Conservation (phyloP, 169 alveolate species). For the Cryptosporidium viatorum region DNA sequence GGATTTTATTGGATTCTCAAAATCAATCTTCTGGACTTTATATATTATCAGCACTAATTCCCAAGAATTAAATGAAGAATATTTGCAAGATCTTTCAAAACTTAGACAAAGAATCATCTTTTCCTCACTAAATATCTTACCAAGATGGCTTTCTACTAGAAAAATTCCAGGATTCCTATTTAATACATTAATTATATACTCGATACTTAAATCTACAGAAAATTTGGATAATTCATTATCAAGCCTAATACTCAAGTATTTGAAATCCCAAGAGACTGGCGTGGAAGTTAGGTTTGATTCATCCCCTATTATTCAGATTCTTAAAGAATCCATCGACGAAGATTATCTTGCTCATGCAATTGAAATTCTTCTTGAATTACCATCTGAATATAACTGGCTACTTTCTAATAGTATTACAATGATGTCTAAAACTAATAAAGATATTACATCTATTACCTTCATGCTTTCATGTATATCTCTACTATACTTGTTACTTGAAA, state of each 20-base stretch:
- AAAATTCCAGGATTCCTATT: slow-evolving; percentile 34
- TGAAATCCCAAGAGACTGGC: neutral
- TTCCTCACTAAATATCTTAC: neutral
- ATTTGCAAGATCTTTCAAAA: neutral
- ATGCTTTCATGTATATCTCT: slow-evolving; percentile 19
- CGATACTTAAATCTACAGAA: neutral
- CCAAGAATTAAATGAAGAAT: neutral
- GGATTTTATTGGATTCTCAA: slow-evolving; percentile 23
- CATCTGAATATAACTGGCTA: slow-evolving; percentile 17
- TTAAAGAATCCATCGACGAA: neutral
- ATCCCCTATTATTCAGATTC: neutral
- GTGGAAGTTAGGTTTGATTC: slow-evolving; percentile 17
- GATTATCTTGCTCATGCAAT: neutral
- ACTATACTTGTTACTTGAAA: slow-evolving; percentile 1
- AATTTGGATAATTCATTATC: neutral
- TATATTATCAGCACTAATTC: neutral
- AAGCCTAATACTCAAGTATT: slow-evolving; percentile 7
- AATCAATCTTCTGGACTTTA: slow-evolving; percentile 27
- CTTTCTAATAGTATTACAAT: slow-evolving; percentile 11
- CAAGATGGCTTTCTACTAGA: slow-evolving; percentile 19
- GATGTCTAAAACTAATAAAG: neutral
- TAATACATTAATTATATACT: slow-evolving; percentile 15
- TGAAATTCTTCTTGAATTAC: neutral
- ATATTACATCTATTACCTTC: slow-evolving; percentile 7
- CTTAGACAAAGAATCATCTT: neutral